These are phyloP conservation scores for Chlamydomonas asymmetrica DNA, from an alignment of 139 green algal genomes.

Conservation along the genomic window DNA sequence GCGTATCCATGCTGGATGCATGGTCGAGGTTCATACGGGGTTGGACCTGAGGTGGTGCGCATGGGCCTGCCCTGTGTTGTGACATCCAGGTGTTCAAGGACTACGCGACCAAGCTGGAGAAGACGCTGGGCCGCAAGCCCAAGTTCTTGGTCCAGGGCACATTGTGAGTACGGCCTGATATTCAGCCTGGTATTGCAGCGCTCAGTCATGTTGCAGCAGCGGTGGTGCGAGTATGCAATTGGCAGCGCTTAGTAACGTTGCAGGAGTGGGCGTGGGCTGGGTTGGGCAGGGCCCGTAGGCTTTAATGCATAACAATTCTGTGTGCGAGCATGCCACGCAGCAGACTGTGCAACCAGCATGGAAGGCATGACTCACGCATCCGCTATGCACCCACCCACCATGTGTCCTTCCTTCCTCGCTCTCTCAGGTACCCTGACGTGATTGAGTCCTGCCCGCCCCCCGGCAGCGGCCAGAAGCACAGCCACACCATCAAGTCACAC, in stretches of 20 bases:
- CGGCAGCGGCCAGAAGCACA: constrained; percentile 93
- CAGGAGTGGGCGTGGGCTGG: no score
- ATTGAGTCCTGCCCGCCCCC: constrained; percentile 98
- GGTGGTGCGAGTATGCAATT: no score
- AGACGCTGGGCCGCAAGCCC: constrained; percentile 69
- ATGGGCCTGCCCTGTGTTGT: constrained; percentile 3
- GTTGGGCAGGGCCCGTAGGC: no score
- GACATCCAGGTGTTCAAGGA: constrained; percentile 81
- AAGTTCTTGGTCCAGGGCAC: constrained; percentile 84
- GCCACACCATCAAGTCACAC: constrained; percentile 99
- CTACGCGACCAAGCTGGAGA: constrained; percentile 77
- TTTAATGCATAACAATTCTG: no score
- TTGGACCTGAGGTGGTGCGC: neutral
- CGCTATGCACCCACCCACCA: neutral
- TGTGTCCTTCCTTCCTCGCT: neutral
- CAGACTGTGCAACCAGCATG: neutral
- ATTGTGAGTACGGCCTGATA: constrained; percentile 32
- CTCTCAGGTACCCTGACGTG: constrained; percentile 90
- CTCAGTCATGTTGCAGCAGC: no score
- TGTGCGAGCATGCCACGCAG: neutral
- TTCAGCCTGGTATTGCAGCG: no score
- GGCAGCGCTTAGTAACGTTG: no score
- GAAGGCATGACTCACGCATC: neutral
- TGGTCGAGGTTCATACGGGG: neutral
- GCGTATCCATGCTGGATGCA: no score